Conservation (phyloP, 2,329 filamentous ascomycete species). For the Penicillium sp. region DNA sequence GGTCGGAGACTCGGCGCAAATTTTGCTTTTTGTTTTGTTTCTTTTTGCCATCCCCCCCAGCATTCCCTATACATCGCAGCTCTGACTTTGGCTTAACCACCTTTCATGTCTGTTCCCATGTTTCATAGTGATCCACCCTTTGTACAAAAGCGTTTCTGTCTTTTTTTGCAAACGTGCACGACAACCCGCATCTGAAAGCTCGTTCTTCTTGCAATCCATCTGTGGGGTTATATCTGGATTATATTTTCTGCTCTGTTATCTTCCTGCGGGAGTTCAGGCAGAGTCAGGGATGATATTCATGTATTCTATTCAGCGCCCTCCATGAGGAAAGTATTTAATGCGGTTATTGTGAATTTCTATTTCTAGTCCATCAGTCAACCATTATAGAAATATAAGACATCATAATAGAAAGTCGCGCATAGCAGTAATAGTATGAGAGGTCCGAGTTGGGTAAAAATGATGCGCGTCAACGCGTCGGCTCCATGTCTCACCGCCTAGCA, state of each 20-base stretch:
- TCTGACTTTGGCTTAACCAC: conserved; percentile 10
- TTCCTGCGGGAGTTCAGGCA: conserved; percentile 12
- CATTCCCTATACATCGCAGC: conserved; percentile 10
- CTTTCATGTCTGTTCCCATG: conserved; percentile 15
- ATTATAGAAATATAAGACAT: no score
- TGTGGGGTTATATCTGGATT: conserved; percentile 12
- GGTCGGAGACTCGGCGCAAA: conserved; percentile 35
- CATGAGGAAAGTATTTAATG: conserved; percentile 25
- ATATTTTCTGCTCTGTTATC: conserved; percentile 10
- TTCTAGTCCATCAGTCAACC: no score
- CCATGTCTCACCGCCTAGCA: conserved; percentile 12
- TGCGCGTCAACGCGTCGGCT: conserved; percentile 23
- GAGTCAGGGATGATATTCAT: conserved; percentile 21
- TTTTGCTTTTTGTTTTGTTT: conserved; percentile 18
- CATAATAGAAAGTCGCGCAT: no score
- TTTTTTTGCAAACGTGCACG: conserved; percentile 13
- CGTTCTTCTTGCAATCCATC: conserved; percentile 13
- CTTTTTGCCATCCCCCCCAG: conserved; percentile 9
- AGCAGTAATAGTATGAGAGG: no score
- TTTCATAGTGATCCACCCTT: conserved; percentile 18
- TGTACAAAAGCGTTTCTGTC: conserved; percentile 36
- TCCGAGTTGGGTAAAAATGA: conserved; percentile 23
- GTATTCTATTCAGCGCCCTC: conserved; percentile 29
- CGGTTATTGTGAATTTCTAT: conserved; percentile 11
- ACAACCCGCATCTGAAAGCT: conserved; percentile 12